phyloP scores from a whole-genome alignment of 2,329 filamentous ascomycete genomes.

The Exophiala mesophila region DNA sequence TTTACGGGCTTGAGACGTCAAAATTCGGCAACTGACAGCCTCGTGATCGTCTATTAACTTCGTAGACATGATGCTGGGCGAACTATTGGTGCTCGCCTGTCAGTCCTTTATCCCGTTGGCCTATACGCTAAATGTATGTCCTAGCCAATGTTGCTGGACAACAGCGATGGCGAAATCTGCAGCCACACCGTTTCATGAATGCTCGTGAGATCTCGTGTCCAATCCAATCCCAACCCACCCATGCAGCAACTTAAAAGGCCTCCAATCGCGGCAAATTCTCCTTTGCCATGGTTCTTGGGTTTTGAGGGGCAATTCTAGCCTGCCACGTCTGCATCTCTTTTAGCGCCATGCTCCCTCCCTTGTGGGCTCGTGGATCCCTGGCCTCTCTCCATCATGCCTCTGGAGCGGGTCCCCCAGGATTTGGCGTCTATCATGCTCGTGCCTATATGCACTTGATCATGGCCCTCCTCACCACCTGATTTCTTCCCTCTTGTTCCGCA shows the following conservation, averaged over 20 bases:
- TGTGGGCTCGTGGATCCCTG: conserved; percentile 7
- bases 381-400: conserved; percentile 7
- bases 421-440: conserved; percentile 10
- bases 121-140: conserved; percentile 3
- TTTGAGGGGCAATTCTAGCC: conserved; percentile 7
- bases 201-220: no score
- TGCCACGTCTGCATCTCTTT: conserved; percentile 16
- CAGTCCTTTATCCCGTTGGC: no score
- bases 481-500: conserved; percentile 19
- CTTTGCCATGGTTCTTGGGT: no score
- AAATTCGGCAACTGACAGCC: no score
- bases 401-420: conserved; percentile 4
- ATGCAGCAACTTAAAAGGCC: no score
- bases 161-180: background rate
- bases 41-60: no score
- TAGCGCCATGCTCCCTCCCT: conserved; percentile 19
- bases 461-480: conserved; percentile 3
- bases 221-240: no score
- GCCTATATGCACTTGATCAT: conserved; percentile 22
- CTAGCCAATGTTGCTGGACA: background rate
- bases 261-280: no score
- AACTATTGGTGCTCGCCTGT: no score
- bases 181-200: conserved; percentile 9
- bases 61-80: no score
- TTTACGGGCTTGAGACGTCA: no score